A percentile compares a stretch with the other conserved stretches of the same genome.
These are phyloP conservation scores for Avena insularis DNA, from an alignment of 176 grass and related monocot species.

Conservation along the genomic window DNA sequence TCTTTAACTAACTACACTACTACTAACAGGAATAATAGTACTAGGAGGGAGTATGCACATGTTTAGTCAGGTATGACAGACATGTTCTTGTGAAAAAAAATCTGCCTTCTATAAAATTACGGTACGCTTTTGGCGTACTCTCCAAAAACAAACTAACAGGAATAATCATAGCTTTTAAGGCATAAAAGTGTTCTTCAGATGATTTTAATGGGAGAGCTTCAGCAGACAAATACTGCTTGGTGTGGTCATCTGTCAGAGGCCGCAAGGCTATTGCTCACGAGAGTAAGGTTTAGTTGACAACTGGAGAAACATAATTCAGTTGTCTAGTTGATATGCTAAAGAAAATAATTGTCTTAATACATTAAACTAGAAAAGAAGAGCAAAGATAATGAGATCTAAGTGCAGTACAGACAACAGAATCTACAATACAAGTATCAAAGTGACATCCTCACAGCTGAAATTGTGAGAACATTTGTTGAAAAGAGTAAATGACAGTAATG, in stretches of 20 bases:
- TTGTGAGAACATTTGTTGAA: background rate
- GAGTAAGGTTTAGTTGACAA: background rate
- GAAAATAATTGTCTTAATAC: constrained; percentile 7
- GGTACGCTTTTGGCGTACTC: no score
- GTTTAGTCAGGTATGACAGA: no score
- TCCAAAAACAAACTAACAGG: background rate
- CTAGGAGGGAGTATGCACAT: no score
- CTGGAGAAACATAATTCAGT: background rate
- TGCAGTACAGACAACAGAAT: background rate
- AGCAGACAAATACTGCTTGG: background rate
- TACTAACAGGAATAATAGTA: background rate
- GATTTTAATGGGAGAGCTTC: constrained; percentile 11
- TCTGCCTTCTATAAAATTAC: no score
- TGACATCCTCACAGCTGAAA: background rate
- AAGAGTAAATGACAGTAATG: background rate
- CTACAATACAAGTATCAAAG: constrained; percentile 2
- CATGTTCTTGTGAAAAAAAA: no score
- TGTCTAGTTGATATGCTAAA: background rate
- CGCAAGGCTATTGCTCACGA: constrained; percentile 8
- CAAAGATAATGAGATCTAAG: background rate
- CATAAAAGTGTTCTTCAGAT: constrained; percentile 13
- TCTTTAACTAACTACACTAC: constrained; percentile 11
- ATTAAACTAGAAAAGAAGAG: background rate
- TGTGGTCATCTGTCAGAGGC: constrained; percentile 4
- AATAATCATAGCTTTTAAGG: constrained; percentile 23